A percentile compares a stretch with the other conserved stretches of the same genome.
phyloP scores from a whole-genome alignment of 345 rosid species.

The Lumnitzera racemosa region DNA sequence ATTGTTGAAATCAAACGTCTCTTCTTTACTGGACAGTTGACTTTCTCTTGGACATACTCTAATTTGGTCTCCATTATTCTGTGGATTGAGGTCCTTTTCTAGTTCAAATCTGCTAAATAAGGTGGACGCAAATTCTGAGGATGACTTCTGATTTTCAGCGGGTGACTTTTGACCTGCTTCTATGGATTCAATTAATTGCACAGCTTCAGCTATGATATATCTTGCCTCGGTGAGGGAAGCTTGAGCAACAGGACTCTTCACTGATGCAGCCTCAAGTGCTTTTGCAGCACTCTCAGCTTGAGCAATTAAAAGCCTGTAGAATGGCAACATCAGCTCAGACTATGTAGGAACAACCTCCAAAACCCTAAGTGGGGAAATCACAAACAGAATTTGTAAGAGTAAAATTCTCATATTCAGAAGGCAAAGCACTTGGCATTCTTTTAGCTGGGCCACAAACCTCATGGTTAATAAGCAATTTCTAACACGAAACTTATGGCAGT shows the following conservation, averaged over 20 bases:
- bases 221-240: conserved; percentile 75
- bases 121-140: background rate
- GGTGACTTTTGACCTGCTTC: conserved; percentile 21
- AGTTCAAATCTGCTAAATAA: background rate
- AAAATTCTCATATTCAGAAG: background rate
- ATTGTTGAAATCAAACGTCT: conserved; percentile 1
- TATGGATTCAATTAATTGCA: conserved; percentile 54
- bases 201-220: conserved; percentile 85
- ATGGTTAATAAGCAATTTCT: too few species aligned
- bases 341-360: too few species aligned
- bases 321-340: background rate
- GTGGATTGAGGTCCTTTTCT: background rate
- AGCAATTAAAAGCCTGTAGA: conserved; percentile 58
- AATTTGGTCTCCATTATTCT: background rate
- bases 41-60: background rate
- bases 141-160: conserved; percentile 6
- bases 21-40: background rate
- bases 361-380: too few species aligned
- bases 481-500: too few species aligned
- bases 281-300: conserved; percentile 88
- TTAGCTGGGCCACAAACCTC: too few species aligned
- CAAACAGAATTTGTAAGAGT: background rate
- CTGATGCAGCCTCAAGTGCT: conserved; percentile 73
- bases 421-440: too few species aligned
- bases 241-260: conserved; percentile 58